Base-by-base conservation (phyloP, 2,329 filamentous ascomycete species). In the Diaporthe eres region DNA sequence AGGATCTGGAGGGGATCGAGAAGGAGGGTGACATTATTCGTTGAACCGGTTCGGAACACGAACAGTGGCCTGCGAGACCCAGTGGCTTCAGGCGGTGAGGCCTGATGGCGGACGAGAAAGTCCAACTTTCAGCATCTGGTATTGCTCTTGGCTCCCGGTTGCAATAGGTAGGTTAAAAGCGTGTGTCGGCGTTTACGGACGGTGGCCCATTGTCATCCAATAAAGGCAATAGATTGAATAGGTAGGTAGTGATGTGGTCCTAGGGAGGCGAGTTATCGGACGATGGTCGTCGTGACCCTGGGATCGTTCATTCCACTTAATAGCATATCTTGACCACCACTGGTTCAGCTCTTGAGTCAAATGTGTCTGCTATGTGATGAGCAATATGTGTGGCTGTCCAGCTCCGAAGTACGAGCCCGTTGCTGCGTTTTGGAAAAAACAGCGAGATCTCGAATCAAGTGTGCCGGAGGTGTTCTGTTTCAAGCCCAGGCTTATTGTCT, bases 1-100 rank as follows among this genome's bases (percentile, higher is more conserved):
- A 98, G 82, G 91, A 91, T 28, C 85, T 95, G 74, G 93, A 97
- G 82, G 94, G 94, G 4, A 93, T 97, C 79, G 93, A 95, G 79
- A 92, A 93, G 82, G 92, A 94, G 78, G 91, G 88, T 1, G 92
- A 93, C 74, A 85, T 94, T 77, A 95, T 95, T 83, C 92, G 93
- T 74, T 94, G 82, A 91, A 19, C 2, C 4, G 25, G 10, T 8
- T 68, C 13, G 5, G 42, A 47, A 22, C n/a, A 8, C 7, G 37
- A 22, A 34, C 25, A 25, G 10, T 25, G 12, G 5, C 37, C 44
- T 8, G 7, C 25, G 44, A 39, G 44, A 12, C 22, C 17, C 28
- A 37, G 3, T 39, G 44, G 10, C 17, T 19, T 10, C 31, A 19
- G 6, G 37, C 17, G 58, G 22, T 1, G 12, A 28, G 31, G 31